Percentiles rank a stretch among this genome's conserved stretches.
phyloP scores from a whole-genome alignment of 768 basidiomycete genomes.

The Peribolospora kevripleyi region DNA sequence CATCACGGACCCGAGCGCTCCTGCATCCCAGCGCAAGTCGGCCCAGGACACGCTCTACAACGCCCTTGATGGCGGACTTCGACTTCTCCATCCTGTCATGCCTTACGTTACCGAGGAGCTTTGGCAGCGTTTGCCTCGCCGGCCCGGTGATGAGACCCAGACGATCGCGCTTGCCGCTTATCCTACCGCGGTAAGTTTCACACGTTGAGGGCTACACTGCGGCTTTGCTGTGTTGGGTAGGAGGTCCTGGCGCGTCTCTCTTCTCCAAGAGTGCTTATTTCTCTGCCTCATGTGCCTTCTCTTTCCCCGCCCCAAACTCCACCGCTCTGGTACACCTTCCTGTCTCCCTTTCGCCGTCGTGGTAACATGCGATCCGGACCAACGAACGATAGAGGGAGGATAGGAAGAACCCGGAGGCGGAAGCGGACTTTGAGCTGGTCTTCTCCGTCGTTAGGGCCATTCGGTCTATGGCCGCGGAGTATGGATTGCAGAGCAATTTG shows the following conservation, averaged over 20 bases:
- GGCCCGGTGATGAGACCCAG: slow-evolving; percentile 52
- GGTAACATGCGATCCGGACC: neutral
- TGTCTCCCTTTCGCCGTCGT: neutral
- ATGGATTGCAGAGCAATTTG: slow-evolving; percentile 63
- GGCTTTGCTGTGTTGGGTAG: neutral
- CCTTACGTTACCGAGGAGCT: slow-evolving; percentile 96
- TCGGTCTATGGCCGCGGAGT: slow-evolving; percentile 66
- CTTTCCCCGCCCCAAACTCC: neutral
- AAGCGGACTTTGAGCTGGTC: slow-evolving; percentile 62
- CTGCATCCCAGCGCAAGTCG: slow-evolving; percentile 36
- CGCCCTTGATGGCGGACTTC: slow-evolving; percentile 71
- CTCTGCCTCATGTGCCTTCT: slow-evolving; percentile 18
- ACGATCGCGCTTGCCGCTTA: slow-evolving; percentile 77
- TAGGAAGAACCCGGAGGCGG: slow-evolving; percentile 32
- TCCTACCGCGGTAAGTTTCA: slow-evolving; percentile 44
- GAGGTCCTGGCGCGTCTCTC: too few species aligned
- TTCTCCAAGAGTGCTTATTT: too few species aligned
- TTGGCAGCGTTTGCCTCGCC: slow-evolving; percentile 82
- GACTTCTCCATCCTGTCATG: slow-evolving; percentile 92
- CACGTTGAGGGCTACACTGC: neutral
- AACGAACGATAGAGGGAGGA: slow-evolving; percentile 3
- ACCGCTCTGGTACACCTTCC: neutral
- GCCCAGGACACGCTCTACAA: slow-evolving; percentile 91
- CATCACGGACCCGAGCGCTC: slow-evolving; percentile 57
- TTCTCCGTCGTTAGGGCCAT: slow-evolving; percentile 53